These are phyloP conservation scores for Kodamaea suecica DNA, from an alignment of 1,139 yeast species.

Conservation along the genomic window DNA sequence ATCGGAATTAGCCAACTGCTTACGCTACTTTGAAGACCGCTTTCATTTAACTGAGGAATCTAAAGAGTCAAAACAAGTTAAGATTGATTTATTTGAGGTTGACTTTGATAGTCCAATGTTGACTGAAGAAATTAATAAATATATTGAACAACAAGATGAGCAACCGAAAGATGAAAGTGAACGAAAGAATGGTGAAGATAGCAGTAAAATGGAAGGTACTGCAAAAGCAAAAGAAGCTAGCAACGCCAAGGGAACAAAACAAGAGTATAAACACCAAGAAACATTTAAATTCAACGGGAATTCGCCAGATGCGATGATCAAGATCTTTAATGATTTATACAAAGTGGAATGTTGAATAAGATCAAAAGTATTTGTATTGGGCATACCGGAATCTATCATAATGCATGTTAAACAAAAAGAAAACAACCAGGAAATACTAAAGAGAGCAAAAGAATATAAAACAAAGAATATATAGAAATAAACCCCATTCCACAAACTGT, in stretches of 20 bases:
- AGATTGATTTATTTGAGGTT: conserved; percentile 21
- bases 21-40: conserved; percentile 18
- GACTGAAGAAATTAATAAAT: conserved; percentile 19
- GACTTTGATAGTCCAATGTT: conserved; percentile 35
- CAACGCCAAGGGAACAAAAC: too few species aligned
- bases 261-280: conserved; percentile 13
- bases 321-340: conserved; percentile 12
- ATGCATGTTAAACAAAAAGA: conserved; percentile 7
- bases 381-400: not conserved
- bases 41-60: conserved; percentile 22
- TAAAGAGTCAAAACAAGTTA: conserved; percentile 11
- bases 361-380: too few species aligned
- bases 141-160: too few species aligned
- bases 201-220: too few species aligned
- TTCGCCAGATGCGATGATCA: conserved; percentile 15
- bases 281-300: conserved; percentile 14
- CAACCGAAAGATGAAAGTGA: too few species aligned
- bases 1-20: conserved; percentile 18
- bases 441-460: conserved; percentile 1
- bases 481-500: not conserved
- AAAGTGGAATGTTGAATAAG: too few species aligned
- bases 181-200: too few species aligned
- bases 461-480: conserved; percentile 1
- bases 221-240: too few species aligned
- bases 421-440: conserved; percentile 2